A percentile compares a stretch with the other conserved stretches of the same genome.
phyloP scores from a whole-genome alignment of 2,329 filamentous ascomycete genomes.

The Monosporascus cannonballus region DNA sequence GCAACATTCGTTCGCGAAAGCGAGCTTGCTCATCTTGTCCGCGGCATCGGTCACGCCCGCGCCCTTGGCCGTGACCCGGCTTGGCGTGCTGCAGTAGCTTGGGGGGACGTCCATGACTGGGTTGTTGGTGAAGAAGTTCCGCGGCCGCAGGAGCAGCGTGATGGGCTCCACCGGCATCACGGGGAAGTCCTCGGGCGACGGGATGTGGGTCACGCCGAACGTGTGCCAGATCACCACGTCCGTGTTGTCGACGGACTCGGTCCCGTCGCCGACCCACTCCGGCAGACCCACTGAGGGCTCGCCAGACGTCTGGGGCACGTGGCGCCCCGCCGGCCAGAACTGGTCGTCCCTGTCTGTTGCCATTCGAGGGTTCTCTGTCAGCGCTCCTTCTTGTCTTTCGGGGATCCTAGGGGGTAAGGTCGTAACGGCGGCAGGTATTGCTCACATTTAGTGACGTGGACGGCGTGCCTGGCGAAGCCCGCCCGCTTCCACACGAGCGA shows the following conservation, averaged over 20 bases:
- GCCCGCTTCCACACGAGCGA: slow-evolving; percentile 85
- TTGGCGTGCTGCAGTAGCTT: slow-evolving; percentile 66
- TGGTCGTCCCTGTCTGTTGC: slow-evolving; percentile 67
- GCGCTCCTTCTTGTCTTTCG: not conserved
- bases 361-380: not conserved
- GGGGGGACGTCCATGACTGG: slow-evolving; percentile 77
- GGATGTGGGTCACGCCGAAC: slow-evolving; percentile 87
- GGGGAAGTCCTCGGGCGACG: slow-evolving; percentile 83
- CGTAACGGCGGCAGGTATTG: not conserved
- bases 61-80: slow-evolving; percentile 40
- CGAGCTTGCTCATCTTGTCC: slow-evolving; percentile 23
- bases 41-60: slow-evolving; percentile 25
- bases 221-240: slow-evolving; percentile 93
- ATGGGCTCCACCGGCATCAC: slow-evolving; percentile 88
- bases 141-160: slow-evolving; percentile 68
- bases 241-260: slow-evolving; percentile 66
- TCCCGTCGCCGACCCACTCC: slow-evolving; percentile 69
- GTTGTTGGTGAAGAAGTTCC: slow-evolving; percentile 78
- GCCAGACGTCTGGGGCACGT: slow-evolving; percentile 83
- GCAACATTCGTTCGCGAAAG: slow-evolving; percentile 15
- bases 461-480: slow-evolving; percentile 78
- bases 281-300: slow-evolving; percentile 68
- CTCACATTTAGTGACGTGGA: slow-evolving; percentile 86
- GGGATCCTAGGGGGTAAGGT: not conserved
- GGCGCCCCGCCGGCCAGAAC: slow-evolving; percentile 77